Evolutionary conservation across 176 grass and related monocot species (phyloP).

Genomic region (Chrysopogon serrulatus): DNA sequence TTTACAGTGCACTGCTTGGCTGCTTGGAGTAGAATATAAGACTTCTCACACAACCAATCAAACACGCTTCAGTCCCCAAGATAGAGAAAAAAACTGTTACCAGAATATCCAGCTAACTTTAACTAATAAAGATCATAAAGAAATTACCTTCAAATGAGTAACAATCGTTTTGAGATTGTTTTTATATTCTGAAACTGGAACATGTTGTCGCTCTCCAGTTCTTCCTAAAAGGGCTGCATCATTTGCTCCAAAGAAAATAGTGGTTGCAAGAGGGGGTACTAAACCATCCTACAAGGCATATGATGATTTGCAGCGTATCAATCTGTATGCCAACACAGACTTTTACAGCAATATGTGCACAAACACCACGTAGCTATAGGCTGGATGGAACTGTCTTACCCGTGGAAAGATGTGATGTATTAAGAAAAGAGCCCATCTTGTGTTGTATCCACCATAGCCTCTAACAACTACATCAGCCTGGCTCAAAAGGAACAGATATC

Average conservation of each 20-base stretch:
- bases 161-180: constrained; percentile 70
- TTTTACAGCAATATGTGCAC: not conserved
- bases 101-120: not conserved
- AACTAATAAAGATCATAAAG: not conserved
- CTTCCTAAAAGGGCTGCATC: constrained; percentile 68
- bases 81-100: not conserved
- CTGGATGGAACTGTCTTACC: constrained; percentile 27
- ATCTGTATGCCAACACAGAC: not conserved
- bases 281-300: constrained; percentile 37
- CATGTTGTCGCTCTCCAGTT: constrained; percentile 57
- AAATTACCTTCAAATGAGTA: constrained; percentile 65
- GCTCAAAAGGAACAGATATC: not conserved
- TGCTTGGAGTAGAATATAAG: not conserved
- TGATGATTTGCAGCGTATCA: not conserved
- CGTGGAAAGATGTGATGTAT: constrained; percentile 65
- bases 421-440: constrained; percentile 88
- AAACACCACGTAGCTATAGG: not conserved
- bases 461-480: constrained; percentile 80
- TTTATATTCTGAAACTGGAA: constrained; percentile 68
- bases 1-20: not conserved
- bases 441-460: constrained; percentile 91
- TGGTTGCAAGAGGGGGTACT: constrained; percentile 36
- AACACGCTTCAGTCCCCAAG: not conserved
- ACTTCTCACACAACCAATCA: not conserved
- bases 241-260: constrained; percentile 89